phyloP scores from a whole-genome alignment of 768 basidiomycete species.

The Podaxis pistillaris region DNA sequence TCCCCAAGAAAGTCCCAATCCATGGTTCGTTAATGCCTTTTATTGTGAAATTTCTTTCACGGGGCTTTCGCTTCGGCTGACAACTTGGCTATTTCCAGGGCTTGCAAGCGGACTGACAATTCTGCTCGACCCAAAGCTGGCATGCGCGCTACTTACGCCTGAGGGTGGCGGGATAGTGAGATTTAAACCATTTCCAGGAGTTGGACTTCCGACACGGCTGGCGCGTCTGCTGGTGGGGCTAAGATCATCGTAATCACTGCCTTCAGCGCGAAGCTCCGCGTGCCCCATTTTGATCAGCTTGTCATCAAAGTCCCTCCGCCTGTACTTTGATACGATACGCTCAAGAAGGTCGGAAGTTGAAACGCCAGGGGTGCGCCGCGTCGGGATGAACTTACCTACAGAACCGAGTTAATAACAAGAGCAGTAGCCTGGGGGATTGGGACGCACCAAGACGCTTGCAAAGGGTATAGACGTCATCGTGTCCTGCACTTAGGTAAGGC shows the following conservation, averaged over 20 bases:
- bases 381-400: conserved; percentile 91
- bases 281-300: conserved; percentile 90
- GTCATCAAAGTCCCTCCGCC: conserved; percentile 80
- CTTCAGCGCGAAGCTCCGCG: conserved; percentile 66
- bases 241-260: conserved; percentile 47
- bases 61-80: conserved; percentile 9
- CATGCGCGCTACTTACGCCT: not conserved
- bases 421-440: not conserved
- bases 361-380: conserved; percentile 89
- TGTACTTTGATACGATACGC: conserved; percentile 87
- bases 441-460: conserved; percentile 75
- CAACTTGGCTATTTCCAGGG: not conserved
- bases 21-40: not conserved
- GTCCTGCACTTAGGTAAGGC: conserved; percentile 77
- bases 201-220: conserved; percentile 24
- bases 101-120: conserved; percentile 9
- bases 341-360: conserved; percentile 93
- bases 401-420: not conserved
- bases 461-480: conserved; percentile 83
- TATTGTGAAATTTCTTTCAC: not conserved
- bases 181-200: not conserved
- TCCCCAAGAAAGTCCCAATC: not conserved
- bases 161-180: not conserved
- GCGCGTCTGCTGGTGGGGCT: conserved; percentile 25
- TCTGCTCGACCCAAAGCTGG: not conserved